Base-by-base conservation (phyloP, 331 rosid genomes). In the Rhamnella rubrinervis region DNA sequence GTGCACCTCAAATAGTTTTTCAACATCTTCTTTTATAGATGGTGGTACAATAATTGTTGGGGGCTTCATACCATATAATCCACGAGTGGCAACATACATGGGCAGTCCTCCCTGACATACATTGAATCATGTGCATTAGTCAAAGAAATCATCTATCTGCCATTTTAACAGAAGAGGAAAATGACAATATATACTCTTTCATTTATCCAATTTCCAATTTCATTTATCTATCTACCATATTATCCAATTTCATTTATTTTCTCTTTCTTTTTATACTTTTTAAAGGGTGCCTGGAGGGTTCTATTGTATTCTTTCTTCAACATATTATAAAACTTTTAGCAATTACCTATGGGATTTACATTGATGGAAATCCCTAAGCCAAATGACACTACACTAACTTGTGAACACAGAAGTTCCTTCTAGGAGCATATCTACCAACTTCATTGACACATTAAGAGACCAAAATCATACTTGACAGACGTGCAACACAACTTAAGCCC, bases 21-120 rank as follows among this genome's bases (percentile, higher is more conserved):
- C 96, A 12, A 88, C 93, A 49, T 81, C 89, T 70, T 83, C 89
- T 79, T 86, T 87, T 31, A 89, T 77, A 61, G 84, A 79, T 57
- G 31, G 77, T 50, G 97, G 97, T 41, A 93, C 92, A 72, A 93
- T 61, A 53, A 90, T 81, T 18, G 92, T 93, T 2, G 95, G 96
- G 12, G 97, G 97, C 81, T 87, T 85, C 98, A 90, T 90, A 12
- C 82, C 56, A 80, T 86, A 90, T 63, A 93, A 78, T 63, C 93
- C 96, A 35, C 93, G 96, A 14, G 92, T 93, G 50, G 97, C 96
- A 59, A 93, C 97, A 72, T 90, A 93, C 87, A 90, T 82, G 0
- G 98, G 97, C 51, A 93, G 75, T 37, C 98, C 98, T 75, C 97
- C 98, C 97, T 93, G 70, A 39, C 60, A 61, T 65, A 46, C 35